Conservation (phyloP, 805 yeast species). For the Scheffersomyces stipitis region DNA sequence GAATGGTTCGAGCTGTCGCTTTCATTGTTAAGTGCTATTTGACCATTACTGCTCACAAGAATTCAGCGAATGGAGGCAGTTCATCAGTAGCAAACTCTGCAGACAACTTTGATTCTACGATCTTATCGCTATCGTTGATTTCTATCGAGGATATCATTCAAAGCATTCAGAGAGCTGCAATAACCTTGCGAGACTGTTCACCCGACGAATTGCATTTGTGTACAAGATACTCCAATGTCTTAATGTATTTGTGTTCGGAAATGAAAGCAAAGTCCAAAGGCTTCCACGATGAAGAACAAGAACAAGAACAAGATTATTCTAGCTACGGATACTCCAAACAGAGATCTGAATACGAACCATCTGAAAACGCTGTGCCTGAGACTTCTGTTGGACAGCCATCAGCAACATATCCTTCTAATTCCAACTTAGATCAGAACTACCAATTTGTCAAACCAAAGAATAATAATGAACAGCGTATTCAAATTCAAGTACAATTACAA, state of each 20-base stretch:
- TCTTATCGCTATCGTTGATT: slow-evolving; percentile 60
- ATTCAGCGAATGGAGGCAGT: slow-evolving; percentile 17
- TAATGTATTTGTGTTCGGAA: slow-evolving; percentile 74
- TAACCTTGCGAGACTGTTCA: slow-evolving; percentile 73
- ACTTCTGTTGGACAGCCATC: too few relatives aligned
- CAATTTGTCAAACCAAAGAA: not conserved
- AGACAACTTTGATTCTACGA: slow-evolving; percentile 44
- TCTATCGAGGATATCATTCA: slow-evolving; percentile 69
- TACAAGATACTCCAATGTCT: slow-evolving; percentile 72
- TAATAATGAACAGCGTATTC: slow-evolving; percentile 4
- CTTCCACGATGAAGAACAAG: slow-evolving; percentile 11
- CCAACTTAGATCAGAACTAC: not conserved
- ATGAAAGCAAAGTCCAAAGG: slow-evolving; percentile 52
- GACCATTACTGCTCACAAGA: slow-evolving; percentile 54
- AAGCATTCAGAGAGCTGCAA: slow-evolving; percentile 69
- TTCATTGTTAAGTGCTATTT: slow-evolving; percentile 84
- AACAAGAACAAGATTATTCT: slow-evolving; percentile 5
- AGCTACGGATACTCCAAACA: not conserved
- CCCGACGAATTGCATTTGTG: slow-evolving; percentile 89
- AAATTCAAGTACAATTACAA: not conserved
- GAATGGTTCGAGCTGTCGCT: slow-evolving; percentile 85
- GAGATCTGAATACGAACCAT: not conserved
- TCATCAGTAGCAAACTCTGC: slow-evolving; percentile 14
- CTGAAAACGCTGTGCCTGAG: not conserved
- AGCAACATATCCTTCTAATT: not conserved